Evolutionary conservation across 2,329 filamentous ascomycete genomes (phyloP).

Genomic region (Ophiostoma australiae): DNA sequence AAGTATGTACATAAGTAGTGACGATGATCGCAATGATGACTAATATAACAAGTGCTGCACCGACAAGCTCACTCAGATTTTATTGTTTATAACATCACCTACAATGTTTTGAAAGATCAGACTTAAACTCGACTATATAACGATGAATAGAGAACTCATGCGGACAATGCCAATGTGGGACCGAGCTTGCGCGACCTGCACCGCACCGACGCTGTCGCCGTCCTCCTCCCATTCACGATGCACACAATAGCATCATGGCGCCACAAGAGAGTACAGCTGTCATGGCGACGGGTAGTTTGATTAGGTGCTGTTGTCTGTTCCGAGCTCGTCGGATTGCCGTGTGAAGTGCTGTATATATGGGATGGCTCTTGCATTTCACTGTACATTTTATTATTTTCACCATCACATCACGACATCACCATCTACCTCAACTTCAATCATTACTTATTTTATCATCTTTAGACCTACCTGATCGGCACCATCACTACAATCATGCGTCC

Average conservation of each 20-base stretch:
- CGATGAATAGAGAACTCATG: not conserved
- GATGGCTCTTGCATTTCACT: no score
- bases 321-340: not conserved
- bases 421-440: no score
- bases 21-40: not conserved
- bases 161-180: not conserved
- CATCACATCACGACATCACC: no score
- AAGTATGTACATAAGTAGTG: no score
- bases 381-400: not conserved
- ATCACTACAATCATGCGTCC: not conserved
- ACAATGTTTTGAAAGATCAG: no score
- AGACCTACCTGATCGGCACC: not conserved
- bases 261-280: not conserved
- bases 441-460: no score
- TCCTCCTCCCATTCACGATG: constrained; percentile 11
- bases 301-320: not conserved
- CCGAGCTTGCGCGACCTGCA: constrained; percentile 5
- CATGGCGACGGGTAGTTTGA: not conserved
- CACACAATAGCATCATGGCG: constrained; percentile 12
- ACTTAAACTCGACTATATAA: no score
- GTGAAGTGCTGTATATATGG: not conserved
- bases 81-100: no score
- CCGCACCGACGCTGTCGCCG: not conserved
- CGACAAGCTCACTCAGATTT: no score
- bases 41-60: not conserved